A percentile compares a stretch with the other conserved stretches of the same genome.
These are phyloP conservation scores for Calocybe cyanea DNA, from an alignment of 768 basidiomycete species.

Conservation along the genomic window DNA sequence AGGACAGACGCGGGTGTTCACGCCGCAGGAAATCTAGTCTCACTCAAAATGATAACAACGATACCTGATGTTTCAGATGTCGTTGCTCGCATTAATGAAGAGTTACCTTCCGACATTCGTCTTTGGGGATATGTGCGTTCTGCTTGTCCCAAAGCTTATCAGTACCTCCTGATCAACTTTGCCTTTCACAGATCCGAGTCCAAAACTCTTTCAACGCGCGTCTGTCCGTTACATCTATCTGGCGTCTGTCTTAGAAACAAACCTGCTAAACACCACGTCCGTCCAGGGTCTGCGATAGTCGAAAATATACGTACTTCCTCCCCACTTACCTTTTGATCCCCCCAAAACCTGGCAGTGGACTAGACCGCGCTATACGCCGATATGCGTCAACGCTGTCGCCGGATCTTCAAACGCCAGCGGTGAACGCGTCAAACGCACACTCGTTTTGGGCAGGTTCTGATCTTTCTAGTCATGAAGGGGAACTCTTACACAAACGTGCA, in stretches of 20 bases:
- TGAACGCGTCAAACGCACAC: conserved; percentile 26
- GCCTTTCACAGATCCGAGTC: conserved; percentile 46
- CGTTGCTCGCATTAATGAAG: conserved; percentile 71
- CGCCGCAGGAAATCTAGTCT: conserved; percentile 92
- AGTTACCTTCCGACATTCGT: conserved; percentile 88
- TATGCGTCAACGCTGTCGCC: conserved; percentile 25
- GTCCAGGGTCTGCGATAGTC: conserved; percentile 82
- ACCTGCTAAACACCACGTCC: conserved; percentile 15
- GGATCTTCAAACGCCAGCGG: conserved; percentile 13
- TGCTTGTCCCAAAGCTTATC: background rate
- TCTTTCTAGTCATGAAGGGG: conserved; percentile 46
- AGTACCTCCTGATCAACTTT: background rate
- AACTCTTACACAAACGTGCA: conserved; percentile 59
- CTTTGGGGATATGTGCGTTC: conserved; percentile 82
- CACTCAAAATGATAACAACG: conserved; percentile 81
- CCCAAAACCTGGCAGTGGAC: conserved; percentile 71
- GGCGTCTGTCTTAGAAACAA: background rate
- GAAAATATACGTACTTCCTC: conserved; percentile 97
- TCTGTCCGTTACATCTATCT: conserved; percentile 38
- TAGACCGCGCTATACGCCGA: conserved; percentile 42
- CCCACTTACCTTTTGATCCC: conserved; percentile 92
- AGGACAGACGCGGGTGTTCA: conserved; percentile 97
- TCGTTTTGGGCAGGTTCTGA: conserved; percentile 60
- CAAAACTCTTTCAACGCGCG: conserved; percentile 84
- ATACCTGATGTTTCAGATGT: conserved; percentile 72